Evolutionary conservation across 2,329 filamentous ascomycete species (phyloP).

Genomic region (Exophiala xenobiotica): DNA sequence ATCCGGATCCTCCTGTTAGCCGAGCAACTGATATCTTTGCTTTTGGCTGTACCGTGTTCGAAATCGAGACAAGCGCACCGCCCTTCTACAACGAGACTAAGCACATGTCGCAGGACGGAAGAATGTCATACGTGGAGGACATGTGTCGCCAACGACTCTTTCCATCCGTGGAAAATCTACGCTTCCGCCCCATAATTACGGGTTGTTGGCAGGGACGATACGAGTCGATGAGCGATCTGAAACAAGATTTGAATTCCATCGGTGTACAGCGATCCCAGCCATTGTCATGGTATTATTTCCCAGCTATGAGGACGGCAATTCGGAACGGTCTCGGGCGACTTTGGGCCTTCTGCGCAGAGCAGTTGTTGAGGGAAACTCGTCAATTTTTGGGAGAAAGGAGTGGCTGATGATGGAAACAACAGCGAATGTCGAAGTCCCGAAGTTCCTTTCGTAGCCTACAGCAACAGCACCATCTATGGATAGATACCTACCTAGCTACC

Average conservation of each 20-base stretch:
- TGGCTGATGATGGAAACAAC: too few relatives aligned
- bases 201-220: conserved; percentile 3
- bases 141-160: not conserved
- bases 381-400: too few relatives aligned
- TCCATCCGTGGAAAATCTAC: not conserved
- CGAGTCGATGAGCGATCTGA: conserved; percentile 1
- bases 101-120: not conserved
- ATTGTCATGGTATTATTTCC: too few relatives aligned
- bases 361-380: too few relatives aligned
- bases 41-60: conserved; percentile 4
- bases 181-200: not conserved
- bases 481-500: too few relatives aligned
- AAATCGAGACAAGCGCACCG: conserved; percentile 2
- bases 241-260: not conserved
- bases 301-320: too few relatives aligned
- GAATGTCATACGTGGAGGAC: not conserved
- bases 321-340: too few relatives aligned
- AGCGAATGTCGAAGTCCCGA: too few relatives aligned
- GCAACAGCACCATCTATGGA: too few relatives aligned
- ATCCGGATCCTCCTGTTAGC: not conserved
- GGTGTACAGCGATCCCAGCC: not conserved
- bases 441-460: too few relatives aligned
- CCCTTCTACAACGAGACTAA: conserved; percentile 1
- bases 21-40: conserved; percentile 6
- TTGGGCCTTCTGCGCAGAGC: too few relatives aligned